A percentile compares a stretch with the other conserved stretches of the same genome.
phyloP scores from a whole-genome alignment of 1,139 yeast species.

The Lodderomyces beijingensis region DNA sequence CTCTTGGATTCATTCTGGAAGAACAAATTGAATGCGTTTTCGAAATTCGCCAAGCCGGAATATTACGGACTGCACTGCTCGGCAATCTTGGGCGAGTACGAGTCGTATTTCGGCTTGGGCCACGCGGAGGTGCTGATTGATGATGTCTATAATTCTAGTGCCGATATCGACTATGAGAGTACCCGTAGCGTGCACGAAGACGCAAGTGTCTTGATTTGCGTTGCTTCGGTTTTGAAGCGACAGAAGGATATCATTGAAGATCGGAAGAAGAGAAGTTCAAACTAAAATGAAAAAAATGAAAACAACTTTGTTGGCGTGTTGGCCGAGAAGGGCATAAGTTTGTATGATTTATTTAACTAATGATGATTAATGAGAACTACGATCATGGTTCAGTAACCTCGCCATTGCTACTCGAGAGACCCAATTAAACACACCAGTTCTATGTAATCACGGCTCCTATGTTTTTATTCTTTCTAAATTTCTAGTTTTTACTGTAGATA shows the following conservation, averaged over 20 bases:
- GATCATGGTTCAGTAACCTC: no score
- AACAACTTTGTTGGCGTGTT: no score
- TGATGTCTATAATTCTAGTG: constrained; percentile 6
- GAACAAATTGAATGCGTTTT: constrained; percentile 6
- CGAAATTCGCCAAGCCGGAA: constrained; percentile 10
- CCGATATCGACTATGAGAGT: constrained; percentile 10
- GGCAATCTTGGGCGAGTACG: constrained; percentile 11
- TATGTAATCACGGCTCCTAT: no score
- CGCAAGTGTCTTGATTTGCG: constrained; percentile 14
- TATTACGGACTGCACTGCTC: constrained; percentile 9
- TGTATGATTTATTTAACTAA: no score
- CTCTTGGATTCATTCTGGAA: constrained; percentile 8
- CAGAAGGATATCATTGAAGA: constrained; percentile 17
- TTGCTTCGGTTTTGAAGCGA: constrained; percentile 13
- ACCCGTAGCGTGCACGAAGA: constrained; percentile 11
- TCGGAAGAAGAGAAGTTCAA: constrained; percentile 4
- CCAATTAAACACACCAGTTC: no score
- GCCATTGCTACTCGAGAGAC: no score
- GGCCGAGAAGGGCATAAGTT: no score
- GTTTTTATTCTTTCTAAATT: no score
- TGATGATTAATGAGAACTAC: no score
- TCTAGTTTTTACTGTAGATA: no score
- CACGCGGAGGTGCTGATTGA: constrained; percentile 11
- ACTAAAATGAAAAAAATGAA: no score
- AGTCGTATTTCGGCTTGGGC: constrained; percentile 8